Conservation (phyloP, 768 basidiomycete genomes). For the Kwoniella heveanensis region DNA sequence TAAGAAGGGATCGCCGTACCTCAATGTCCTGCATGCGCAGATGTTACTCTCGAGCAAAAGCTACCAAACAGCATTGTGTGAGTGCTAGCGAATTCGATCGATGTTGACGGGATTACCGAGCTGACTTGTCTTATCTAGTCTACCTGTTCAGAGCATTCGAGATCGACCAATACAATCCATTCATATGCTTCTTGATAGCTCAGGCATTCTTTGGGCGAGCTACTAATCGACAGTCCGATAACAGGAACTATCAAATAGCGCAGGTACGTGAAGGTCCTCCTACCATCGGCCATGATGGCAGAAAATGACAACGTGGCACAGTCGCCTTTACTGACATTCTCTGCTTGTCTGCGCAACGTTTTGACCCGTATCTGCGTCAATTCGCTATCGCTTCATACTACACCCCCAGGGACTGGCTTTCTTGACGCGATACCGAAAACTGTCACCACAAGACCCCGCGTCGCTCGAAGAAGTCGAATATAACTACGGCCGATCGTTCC, state of each 20-base stretch:
- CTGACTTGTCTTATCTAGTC: conserved; percentile 60
- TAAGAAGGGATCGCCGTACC: conserved; percentile 28
- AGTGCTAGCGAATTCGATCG: no score
- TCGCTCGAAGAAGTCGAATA: conserved; percentile 73
- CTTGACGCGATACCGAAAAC: conserved; percentile 73
- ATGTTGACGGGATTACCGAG: no score
- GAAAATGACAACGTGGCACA: neutral
- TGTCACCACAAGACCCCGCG: conserved; percentile 57
- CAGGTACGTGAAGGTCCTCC: no score
- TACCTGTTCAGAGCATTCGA: conserved; percentile 89
- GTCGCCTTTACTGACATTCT: no score
- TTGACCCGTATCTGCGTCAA: no score
- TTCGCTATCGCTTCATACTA: no score
- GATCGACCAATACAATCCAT: conserved; percentile 76
- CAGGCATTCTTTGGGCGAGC: conserved; percentile 85
- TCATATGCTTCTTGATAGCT: conserved; percentile 79
- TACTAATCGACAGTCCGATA: conserved; percentile 92
- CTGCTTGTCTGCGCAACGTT: no score
- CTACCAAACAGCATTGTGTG: conserved; percentile 88
- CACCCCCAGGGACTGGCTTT: conserved; percentile 81
- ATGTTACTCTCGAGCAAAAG: conserved; percentile 80
- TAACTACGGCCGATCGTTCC: conserved; percentile 89
- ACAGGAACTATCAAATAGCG: conserved; percentile 82
- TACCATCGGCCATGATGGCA: no score
- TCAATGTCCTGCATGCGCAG: conserved; percentile 74